A percentile compares a stretch with the other conserved stretches of the same genome.
These are phyloP conservation scores for Beauveria brongniartii DNA, from an alignment of 2,329 filamentous ascomycete genomes.

Conservation along the genomic window DNA sequence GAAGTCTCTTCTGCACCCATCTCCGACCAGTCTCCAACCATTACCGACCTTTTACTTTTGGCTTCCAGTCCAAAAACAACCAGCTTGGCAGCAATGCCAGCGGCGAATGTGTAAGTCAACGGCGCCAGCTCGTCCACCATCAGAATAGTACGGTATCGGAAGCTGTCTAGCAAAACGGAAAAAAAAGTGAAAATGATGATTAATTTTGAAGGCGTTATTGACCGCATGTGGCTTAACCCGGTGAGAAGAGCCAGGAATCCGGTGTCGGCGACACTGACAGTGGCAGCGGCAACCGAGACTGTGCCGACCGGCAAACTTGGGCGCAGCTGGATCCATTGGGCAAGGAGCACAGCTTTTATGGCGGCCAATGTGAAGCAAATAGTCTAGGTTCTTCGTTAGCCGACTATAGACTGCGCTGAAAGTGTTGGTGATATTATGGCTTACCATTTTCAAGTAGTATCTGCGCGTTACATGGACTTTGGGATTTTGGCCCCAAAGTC, in stretches of 20 bases:
- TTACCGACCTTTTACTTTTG: conserved; percentile 2
- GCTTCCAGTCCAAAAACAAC: conserved; percentile 15
- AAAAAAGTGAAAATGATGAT: conserved; percentile 29
- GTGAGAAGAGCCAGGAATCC: conserved; percentile 20
- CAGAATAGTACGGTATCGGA: conserved; percentile 30
- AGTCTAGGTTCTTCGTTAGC: background rate
- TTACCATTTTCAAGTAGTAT: background rate
- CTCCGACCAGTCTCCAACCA: conserved; percentile 19
- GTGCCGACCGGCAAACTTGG: background rate
- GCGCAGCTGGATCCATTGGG: background rate
- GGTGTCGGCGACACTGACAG: conserved; percentile 21
- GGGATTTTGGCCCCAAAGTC: background rate
- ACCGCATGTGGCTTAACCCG: conserved; percentile 24
- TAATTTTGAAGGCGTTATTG: conserved; percentile 30
- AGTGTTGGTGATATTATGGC: background rate
- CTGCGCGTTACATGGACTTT: background rate
- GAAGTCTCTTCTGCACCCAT: conserved; percentile 23
- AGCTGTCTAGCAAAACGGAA: conserved; percentile 29
- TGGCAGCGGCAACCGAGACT: conserved; percentile 12
- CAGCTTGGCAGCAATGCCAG: conserved; percentile 22
- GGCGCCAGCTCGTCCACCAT: conserved; percentile 19
- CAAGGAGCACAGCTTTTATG: background rate
- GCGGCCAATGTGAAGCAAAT: background rate
- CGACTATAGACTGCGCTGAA: too few relatives aligned
- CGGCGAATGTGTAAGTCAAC: conserved; percentile 19